Evolutionary conservation across 495 filamentous ascomycete genomes (phyloP), one percentile per base, ranked within the genome.

Genomic region (Neurospora sp.): DNA sequence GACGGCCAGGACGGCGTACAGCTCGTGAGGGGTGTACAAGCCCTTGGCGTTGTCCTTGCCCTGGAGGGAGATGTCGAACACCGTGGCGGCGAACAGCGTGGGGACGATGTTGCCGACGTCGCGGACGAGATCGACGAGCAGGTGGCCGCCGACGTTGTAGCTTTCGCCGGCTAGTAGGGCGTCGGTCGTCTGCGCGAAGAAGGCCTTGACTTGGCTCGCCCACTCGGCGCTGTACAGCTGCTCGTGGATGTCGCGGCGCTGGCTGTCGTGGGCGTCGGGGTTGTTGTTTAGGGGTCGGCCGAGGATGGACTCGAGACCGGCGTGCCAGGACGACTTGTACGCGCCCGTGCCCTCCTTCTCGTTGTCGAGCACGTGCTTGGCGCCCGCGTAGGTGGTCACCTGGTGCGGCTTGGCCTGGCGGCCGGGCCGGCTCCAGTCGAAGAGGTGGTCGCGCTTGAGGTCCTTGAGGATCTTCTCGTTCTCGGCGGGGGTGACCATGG

Each of bases 1-100:
- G 38, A 90, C 84, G 1, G 91, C 85, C 8, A 96, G 82, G n/a
- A 90, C 88, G 80, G 88, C 89, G 81, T 93, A 94, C 73, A 96
- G 82, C 81, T 96, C 92, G 44, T 94, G 88, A 75, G 92, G 91
- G 9, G 89, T 92, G 82, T 93, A 94, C 41, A 93, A 82, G 6
- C 91, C 92, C 73, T 86, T 87, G 12, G 89, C 85, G 76, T 90
- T 88, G 38, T 89, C 87, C 73, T 89, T 86, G 42, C 88, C 90
- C 82, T 92, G 91, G 73, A 97, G 82, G 0, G 93, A 91, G 2
- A 97, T 84, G 31, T 88, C 88, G 79, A 94, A 94, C 38, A 94
- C 78, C 38, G 86, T 86, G 9, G 93, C 86, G 3, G 88, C 91
- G 69, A 96, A 94, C 76, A 91, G 87, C 8, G 91, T 87, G 4